Conservation (phyloP, 352 stramenopile species). For the Aphanomyces invadans region DNA sequence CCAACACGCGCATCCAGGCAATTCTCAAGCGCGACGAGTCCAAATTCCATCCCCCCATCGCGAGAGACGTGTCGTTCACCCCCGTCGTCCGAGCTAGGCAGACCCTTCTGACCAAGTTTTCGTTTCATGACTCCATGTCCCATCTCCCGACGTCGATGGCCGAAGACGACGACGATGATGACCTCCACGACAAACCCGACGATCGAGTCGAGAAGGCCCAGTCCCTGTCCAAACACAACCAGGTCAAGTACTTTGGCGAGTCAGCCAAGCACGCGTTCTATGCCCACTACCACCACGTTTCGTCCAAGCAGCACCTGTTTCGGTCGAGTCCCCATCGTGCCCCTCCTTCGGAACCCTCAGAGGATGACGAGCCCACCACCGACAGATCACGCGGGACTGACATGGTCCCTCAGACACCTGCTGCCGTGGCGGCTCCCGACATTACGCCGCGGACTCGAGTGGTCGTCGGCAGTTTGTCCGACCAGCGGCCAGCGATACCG, state of each 20-base stretch:
- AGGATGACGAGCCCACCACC: background rate
- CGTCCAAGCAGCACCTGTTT: slow-evolving; percentile 19
- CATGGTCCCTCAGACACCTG: too few relatives aligned
- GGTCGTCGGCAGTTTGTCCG: slow-evolving; percentile 39
- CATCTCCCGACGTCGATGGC: background rate
- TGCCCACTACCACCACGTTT: slow-evolving; percentile 46
- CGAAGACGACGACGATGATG: background rate
- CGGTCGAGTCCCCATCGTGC: background rate
- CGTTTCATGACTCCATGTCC: slow-evolving; percentile 1
- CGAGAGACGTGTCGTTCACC: background rate
- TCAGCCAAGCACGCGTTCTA: slow-evolving; percentile 51
- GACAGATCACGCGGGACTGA: too few relatives aligned
- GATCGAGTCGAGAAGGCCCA: slow-evolving; percentile 14
- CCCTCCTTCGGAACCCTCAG: background rate
- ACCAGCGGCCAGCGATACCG: slow-evolving; percentile 44
- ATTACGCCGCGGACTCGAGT: slow-evolving; percentile 47
- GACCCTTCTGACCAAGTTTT: background rate
- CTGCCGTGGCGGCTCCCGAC: background rate
- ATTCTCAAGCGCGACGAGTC: background rate
- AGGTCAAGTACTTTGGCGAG: slow-evolving; percentile 48
- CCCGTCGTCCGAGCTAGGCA: background rate
- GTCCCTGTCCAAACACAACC: slow-evolving; percentile 36
- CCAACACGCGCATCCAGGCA: background rate
- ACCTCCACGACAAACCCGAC: slow-evolving; percentile 11
- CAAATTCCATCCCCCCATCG: background rate